Evolutionary conservation across 169 alveolate genomes (phyloP).

Genomic region (Cryptosporidium ubiquitum): DNA sequence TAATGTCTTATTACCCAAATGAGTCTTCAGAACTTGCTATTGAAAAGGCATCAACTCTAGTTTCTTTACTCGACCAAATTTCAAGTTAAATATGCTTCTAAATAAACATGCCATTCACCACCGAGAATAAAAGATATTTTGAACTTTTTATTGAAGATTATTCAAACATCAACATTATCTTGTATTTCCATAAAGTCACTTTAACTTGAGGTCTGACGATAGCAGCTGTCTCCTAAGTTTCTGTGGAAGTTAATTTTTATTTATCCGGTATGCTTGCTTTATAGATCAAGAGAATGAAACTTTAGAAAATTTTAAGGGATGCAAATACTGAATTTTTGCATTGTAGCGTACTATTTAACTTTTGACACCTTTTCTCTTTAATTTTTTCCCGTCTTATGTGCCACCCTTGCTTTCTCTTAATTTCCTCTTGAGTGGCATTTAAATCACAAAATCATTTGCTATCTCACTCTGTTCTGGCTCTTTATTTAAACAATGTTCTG

Average conservation of each 20-base stretch:
- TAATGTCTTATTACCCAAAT: conserved; percentile 9
- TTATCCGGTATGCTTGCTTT: not conserved
- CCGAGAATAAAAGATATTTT: not conserved
- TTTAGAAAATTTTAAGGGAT: not conserved
- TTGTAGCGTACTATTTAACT: not conserved
- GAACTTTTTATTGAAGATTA: not conserved
- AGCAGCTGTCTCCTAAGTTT: not conserved
- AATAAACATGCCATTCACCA: too few species aligned
- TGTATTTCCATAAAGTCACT: not conserved
- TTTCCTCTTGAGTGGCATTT: not conserved
- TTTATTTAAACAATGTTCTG: conserved; percentile 34
- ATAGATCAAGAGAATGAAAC: not conserved
- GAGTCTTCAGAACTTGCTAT: conserved; percentile 19
- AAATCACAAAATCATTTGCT: conserved; percentile 34
- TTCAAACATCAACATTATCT: not conserved
- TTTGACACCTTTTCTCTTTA: not conserved
- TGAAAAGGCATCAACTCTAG: conserved; percentile 36
- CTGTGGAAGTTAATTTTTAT: not conserved
- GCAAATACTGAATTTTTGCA: not conserved
- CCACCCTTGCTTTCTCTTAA: not conserved
- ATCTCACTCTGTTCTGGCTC: conserved; percentile 11
- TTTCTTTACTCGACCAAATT: conserved; percentile 34
- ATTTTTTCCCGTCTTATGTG: not conserved
- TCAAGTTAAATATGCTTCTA: not conserved
- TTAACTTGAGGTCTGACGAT: not conserved